A percentile compares a stretch with the other conserved stretches of the same genome.
These are phyloP conservation scores for Alternaria sp. DNA, from an alignment of 2,329 filamentous ascomycete species.

Conservation along the genomic window DNA sequence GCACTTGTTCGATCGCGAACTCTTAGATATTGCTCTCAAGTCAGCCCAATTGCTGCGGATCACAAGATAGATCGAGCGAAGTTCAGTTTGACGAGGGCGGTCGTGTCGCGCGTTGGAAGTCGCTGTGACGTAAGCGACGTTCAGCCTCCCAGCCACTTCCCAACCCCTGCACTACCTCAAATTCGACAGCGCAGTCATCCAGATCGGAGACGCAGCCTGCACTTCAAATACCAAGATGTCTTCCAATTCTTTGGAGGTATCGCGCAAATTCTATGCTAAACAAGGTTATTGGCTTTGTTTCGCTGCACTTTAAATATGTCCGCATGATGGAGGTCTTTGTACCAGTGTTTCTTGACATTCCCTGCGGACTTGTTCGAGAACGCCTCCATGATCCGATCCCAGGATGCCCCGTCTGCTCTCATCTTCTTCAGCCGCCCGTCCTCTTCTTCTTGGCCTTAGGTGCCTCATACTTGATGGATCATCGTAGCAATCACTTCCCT, in stretches of 20 bases:
- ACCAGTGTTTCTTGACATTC: not conserved
- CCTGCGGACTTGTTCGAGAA: not conserved
- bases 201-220: too few relatives aligned
- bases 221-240: too few relatives aligned
- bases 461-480: too few relatives aligned
- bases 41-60: not conserved
- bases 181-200: too few relatives aligned
- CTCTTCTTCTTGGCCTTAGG: too few relatives aligned
- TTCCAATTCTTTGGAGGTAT: too few relatives aligned
- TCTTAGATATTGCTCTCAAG: not conserved
- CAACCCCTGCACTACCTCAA: not conserved
- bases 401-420: not conserved
- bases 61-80: not conserved
- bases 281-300: too few relatives aligned
- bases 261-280: too few relatives aligned
- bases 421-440: not conserved
- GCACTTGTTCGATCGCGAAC: not conserved
- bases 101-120: too few relatives aligned
- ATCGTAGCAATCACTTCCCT: too few relatives aligned
- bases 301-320: too few relatives aligned
- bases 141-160: constrained; percentile 1
- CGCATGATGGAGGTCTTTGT: not conserved
- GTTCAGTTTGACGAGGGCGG: too few relatives aligned
- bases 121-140: not conserved
- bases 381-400: not conserved